Percentiles rank a stretch among this genome's conserved stretches.
Conservation (phyloP, 257 asterid genomes). For the Nicotiana tabacum region DNA sequence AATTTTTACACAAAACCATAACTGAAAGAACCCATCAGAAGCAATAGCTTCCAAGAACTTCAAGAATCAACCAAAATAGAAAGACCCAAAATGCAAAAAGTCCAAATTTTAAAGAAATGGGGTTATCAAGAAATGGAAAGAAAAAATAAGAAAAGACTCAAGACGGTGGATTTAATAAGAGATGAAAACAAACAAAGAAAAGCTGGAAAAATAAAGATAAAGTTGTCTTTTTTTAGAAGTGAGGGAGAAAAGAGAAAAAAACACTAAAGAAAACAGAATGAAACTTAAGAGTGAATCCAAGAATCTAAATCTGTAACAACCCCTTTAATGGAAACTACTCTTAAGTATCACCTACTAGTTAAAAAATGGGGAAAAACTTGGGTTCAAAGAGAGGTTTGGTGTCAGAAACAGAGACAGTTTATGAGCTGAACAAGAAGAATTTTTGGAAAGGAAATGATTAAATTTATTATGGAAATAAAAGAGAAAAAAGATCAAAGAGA, state of each 20-base stretch:
- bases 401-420: slow-evolving; percentile 33
- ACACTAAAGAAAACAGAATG: slow-evolving; percentile 8
- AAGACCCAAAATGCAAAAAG: slow-evolving; percentile 1
- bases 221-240: slow-evolving; percentile 1
- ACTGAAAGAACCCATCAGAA: slow-evolving; percentile 19
- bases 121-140: slow-evolving; percentile 11
- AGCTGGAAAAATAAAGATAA: slow-evolving; percentile 3
- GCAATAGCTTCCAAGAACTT: background rate
- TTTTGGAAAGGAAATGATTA: background rate
- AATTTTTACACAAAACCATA: background rate
- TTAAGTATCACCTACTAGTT: slow-evolving; percentile 14
- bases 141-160: background rate
- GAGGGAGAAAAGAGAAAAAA: background rate
- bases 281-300: slow-evolving; percentile 36
- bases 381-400: slow-evolving; percentile 72
- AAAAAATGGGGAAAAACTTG: slow-evolving; percentile 32
- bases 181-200: slow-evolving; percentile 11
- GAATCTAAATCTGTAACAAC: slow-evolving; percentile 51
- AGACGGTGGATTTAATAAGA: slow-evolving; percentile 10
- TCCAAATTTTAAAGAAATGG: slow-evolving; percentile 11
- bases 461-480: background rate
- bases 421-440: background rate
- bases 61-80: background rate
- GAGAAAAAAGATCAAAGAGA: background rate
- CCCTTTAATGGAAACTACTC: slow-evolving; percentile 29